Evolutionary conservation across 2,329 filamentous ascomycete species (phyloP).

Genomic region (Endoconidiophora polonica): DNA sequence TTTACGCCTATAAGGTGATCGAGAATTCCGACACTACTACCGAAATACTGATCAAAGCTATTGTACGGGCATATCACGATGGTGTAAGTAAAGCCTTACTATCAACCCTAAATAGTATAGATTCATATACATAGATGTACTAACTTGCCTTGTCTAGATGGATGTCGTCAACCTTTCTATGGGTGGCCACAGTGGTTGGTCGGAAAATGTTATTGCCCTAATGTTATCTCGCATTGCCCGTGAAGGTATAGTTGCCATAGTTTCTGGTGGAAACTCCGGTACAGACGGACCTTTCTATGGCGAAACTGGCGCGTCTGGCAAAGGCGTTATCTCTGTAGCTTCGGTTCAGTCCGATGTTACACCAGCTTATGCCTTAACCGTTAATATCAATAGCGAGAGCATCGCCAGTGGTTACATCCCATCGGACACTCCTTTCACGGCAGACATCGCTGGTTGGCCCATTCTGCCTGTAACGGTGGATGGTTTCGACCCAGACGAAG

Average conservation of each 20-base stretch:
- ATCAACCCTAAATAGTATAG: not conserved
- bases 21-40: too few species aligned
- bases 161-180: conserved; percentile 29
- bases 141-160: not conserved
- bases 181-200: conserved; percentile 23
- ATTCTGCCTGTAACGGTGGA: conserved; percentile 14
- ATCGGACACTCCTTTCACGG: not conserved
- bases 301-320: conserved; percentile 24
- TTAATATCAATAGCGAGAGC: not conserved
- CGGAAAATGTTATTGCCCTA: conserved; percentile 25
- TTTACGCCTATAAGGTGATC: conserved; percentile 13
- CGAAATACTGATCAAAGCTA: conserved; percentile 21
- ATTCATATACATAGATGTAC: too few species aligned
- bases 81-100: conserved; percentile 15
- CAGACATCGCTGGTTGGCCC: not conserved
- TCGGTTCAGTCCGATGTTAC: conserved; percentile 16
- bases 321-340: conserved; percentile 26
- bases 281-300: conserved; percentile 29
- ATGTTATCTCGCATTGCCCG: conserved; percentile 26
- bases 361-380: not conserved
- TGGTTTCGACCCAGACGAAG: conserved; percentile 16
- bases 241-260: conserved; percentile 30
- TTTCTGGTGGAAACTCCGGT: conserved; percentile 35
- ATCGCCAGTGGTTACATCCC: not conserved
- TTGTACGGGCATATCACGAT: conserved; percentile 21